Percentiles rank a stretch among this genome's conserved stretches.
Conservation (phyloP, 148 eudicot genomes). For the Cornus suecica region DNA sequence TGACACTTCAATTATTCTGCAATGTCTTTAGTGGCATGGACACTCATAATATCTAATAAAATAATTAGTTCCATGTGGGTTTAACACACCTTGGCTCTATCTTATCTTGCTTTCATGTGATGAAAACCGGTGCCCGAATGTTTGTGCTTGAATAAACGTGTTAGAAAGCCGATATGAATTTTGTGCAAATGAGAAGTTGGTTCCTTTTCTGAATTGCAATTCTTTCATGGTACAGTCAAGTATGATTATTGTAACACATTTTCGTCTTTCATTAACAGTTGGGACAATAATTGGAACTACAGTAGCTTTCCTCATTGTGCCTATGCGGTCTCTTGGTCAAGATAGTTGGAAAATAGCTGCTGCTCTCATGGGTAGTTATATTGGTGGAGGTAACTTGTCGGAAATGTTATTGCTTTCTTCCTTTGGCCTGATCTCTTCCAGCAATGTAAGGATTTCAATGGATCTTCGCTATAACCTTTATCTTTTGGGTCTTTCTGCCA, state of each 20-base stretch:
- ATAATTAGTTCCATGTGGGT: not conserved
- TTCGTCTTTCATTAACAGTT: constrained; percentile 31
- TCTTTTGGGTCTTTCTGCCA: not conserved
- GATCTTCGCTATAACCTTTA: not conserved
- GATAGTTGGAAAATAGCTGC: constrained; percentile 96
- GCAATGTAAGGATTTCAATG: not conserved
- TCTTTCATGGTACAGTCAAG: not conserved
- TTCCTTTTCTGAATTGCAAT: not conserved
- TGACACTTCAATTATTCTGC: too few species aligned
- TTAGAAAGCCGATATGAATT: not conserved
- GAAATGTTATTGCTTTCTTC: constrained; percentile 1
- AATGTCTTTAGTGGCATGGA: too few species aligned
- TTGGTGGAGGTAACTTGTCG: constrained; percentile 76
- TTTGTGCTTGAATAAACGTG: not conserved
- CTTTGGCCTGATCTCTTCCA: not conserved
- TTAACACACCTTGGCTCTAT: not conserved
- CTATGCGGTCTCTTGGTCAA: constrained; percentile 84
- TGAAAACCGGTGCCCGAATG: not conserved
- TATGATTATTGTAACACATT: constrained; percentile 1
- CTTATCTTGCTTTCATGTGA: not conserved
- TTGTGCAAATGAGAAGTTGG: not conserved
- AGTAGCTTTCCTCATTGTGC: constrained; percentile 69
- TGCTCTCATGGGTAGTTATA: constrained; percentile 91
- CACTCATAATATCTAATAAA: not conserved
- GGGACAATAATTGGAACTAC: constrained; percentile 70